Evolutionary conservation across 805 yeast species (phyloP).

Genomic region (Barnettozyma vustinii): DNA sequence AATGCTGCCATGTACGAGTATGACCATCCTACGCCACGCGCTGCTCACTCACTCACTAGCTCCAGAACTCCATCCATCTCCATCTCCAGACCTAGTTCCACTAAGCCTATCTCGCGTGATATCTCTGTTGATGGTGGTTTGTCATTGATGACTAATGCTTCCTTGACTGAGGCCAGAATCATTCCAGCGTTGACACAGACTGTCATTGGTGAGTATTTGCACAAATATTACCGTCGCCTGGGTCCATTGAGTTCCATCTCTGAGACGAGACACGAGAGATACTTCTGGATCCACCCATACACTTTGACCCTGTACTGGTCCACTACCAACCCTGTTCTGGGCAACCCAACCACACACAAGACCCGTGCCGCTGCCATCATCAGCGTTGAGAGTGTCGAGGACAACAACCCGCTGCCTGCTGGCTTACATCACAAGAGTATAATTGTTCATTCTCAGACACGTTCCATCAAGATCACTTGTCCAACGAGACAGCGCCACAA

Average conservation of each 20-base stretch:
- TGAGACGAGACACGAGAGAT: constrained; percentile 82
- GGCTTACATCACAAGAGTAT: constrained; percentile 85
- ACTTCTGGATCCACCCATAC: constrained; percentile 96
- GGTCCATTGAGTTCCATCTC: constrained; percentile 69
- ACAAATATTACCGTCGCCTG: constrained; percentile 75
- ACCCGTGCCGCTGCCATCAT: constrained; percentile 78
- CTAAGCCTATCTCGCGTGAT: constrained; percentile 12
- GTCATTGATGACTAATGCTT: constrained; percentile 49
- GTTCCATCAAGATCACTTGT: constrained; percentile 75
- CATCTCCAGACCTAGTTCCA: constrained; percentile 14
- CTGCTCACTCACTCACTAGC: constrained; percentile 16
- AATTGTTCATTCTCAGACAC: constrained; percentile 57
- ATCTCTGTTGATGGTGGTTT: constrained; percentile 31
- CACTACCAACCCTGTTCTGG: constrained; percentile 66
- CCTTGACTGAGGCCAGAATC: constrained; percentile 64
- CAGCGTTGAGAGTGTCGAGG: constrained; percentile 74
- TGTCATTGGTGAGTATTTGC: constrained; percentile 85
- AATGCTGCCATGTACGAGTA: constrained; percentile 25
- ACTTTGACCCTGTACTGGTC: constrained; percentile 90
- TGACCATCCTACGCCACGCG: constrained; percentile 18
- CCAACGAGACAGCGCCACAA: constrained; percentile 83
- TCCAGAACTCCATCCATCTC: constrained; percentile 12
- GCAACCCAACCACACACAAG: constrained; percentile 58
- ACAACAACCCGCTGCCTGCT: constrained; percentile 82
- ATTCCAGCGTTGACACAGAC: constrained; percentile 87